These are phyloP conservation scores for Avena sativa DNA, from an alignment of 176 grass and related monocot genomes.

Conservation along the genomic window DNA sequence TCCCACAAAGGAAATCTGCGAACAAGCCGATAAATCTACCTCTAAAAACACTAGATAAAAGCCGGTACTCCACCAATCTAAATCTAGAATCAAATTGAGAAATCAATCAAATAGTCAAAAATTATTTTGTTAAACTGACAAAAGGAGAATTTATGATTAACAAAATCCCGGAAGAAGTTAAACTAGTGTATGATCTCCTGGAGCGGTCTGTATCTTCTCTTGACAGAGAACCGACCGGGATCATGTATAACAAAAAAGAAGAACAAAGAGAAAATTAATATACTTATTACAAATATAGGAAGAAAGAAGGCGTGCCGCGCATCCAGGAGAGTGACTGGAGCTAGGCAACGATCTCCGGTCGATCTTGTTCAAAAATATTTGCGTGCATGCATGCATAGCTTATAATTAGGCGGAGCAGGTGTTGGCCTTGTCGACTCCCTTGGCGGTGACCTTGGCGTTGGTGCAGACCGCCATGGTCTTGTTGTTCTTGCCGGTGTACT, in stretches of 20 bases:
- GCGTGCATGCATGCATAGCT: no score
- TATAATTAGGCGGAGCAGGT: neutral
- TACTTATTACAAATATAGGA: neutral
- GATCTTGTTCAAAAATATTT: no score
- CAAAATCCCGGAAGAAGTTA: neutral
- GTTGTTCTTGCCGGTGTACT: constrained; percentile 29
- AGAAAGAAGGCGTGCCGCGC: neutral
- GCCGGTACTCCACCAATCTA: no score
- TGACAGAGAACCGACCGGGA: neutral
- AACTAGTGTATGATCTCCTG: neutral
- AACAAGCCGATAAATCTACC: no score
- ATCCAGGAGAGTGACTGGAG: neutral
- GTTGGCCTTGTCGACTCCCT: neutral
- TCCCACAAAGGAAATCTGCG: no score
- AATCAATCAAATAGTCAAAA: no score
- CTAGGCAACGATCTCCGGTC: neutral
- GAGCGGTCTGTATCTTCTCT: neutral
- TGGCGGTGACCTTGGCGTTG: constrained; percentile 19
- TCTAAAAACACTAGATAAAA: no score
- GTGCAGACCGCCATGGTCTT: constrained; percentile 25
- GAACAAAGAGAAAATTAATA: neutral
- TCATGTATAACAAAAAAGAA: neutral
- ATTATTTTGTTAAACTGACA: no score
- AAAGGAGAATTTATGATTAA: no score
- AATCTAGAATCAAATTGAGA: no score